Base-by-base conservation (phyloP, 164 flowering plant species). In the Vitis amurensis region DNA sequence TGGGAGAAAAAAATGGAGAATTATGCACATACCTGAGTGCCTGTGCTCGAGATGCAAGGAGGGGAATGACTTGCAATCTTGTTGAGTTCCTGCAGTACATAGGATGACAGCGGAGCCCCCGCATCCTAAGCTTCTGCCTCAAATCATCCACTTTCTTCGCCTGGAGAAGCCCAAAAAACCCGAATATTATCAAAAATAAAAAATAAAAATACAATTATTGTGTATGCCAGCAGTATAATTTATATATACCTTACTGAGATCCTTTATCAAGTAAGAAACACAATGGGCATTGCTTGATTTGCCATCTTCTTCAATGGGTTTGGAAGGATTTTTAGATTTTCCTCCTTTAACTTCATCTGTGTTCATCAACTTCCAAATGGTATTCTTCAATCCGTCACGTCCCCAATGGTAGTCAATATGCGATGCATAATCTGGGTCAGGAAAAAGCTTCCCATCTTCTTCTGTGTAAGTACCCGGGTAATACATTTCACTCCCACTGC, bases 391-490 rank as follows among this genome's bases (percentile, higher is more conserved):
- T 44, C 98, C 98, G 13, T 92, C 97, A 61, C 64, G 75, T 27
- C 97, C 98, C 98, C 98, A 94, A 4, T 94, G 89, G 68, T 94
- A 94, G 13, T 89, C 97, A 72, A 92, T 91, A 73, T 94, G 98
- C 2, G 91, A 74, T 5, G 87, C 85, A 75, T 94, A 94, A 70
- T 94, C 97, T 10, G 85, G 89, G 71, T 94, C 98, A 0, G 89
- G 86, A 61, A 63, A 63, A 50, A 84, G 84, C 71, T 78, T 87
- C 31, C 93, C 91, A 57, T 77, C 84, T 27, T 85, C 89, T 57
- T 81, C 90, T 2, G 80, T 70, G 31, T 79, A 77, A 23, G 78
- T 69, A 2, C 94, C 96, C 0, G 98, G 97, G 70, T 94, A 94
- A 73, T 88, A 94, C 17, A 94, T 86, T 72, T 91, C 94, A 77